Conservation (phyloP, 1,284 basidiomycete species). For the Termitomyces sp. region DNA sequence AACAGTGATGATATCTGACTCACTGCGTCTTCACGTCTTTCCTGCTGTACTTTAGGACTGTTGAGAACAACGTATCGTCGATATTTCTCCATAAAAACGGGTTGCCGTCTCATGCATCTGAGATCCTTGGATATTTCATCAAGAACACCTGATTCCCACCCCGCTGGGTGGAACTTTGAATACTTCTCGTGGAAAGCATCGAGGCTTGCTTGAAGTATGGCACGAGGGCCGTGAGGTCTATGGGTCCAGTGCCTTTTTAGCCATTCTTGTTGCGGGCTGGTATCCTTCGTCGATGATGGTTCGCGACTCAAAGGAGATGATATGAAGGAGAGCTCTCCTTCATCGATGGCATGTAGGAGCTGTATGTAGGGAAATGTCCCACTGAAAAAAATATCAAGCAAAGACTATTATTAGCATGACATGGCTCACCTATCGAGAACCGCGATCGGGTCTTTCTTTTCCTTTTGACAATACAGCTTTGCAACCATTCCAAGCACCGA, state of each 20-base stretch:
- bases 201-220: slow-evolving; percentile 38
- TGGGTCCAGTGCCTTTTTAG: slow-evolving; percentile 22
- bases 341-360: slow-evolving; percentile 44
- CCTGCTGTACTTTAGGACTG: slow-evolving; percentile 23
- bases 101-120: slow-evolving; percentile 47
- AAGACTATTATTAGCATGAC: not conserved
- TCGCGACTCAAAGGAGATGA: slow-evolving; percentile 34
- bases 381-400: slow-evolving; percentile 18
- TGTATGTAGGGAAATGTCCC: slow-evolving; percentile 34
- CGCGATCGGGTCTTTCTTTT: slow-evolving; percentile 29
- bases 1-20: slow-evolving; percentile 9
- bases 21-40: slow-evolving; percentile 22
- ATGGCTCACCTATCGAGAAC: slow-evolving; percentile 29
- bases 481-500: slow-evolving; percentile 48
- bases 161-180: slow-evolving; percentile 23
- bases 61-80: slow-evolving; percentile 58
- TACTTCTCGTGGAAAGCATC: slow-evolving; percentile 35
- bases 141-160: slow-evolving; percentile 31
- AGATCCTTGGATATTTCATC: slow-evolving; percentile 40
- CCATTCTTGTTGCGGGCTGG: slow-evolving; percentile 24
- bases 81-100: slow-evolving; percentile 49
- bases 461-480: slow-evolving; percentile 22
- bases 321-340: slow-evolving; percentile 47
- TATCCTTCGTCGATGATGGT: slow-evolving; percentile 9
- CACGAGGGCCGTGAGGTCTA: slow-evolving; percentile 24